Base-by-base conservation (phyloP, 2,329 filamentous ascomycete genomes). In the Venturia carpophila region DNA sequence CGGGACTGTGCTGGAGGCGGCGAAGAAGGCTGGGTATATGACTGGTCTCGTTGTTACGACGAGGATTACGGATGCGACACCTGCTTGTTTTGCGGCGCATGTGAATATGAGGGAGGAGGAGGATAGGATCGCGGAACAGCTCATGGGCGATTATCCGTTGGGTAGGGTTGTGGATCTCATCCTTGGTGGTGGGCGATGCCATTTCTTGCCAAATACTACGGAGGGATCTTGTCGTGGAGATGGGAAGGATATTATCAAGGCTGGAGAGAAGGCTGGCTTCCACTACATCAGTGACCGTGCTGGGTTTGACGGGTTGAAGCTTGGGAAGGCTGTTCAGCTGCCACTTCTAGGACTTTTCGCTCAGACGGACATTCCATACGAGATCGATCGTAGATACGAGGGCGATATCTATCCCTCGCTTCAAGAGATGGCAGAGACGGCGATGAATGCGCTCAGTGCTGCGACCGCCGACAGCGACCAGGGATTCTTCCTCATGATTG, bases 401-500 rank as follows among this genome's bases (percentile, higher is more conserved):
- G 83, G 88, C 65, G 86, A 94, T 64, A 75, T 87, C 39, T 97
- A 96, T 73, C 94, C 94, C 3, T 93, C 91, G 19, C 80, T 99
- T 49, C 89, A 90, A 73, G 92, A 97, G 76, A 97, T 97, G 92
- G 86, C 93, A 10, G 82, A 83, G 69, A 91, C 90, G 19, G 93
- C 94, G 0, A 80, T 99, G 67, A 85, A 83, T 17, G 87, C 90
- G 1, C 83, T 99, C 30, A 88, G 89, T 68, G 86, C 87, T 66
- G 94, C 92, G 0, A 97, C 94, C 0, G 82, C 84, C 72, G 82
- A 92, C 72, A 91, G 85, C 68, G 91, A 97, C 52, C 87, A 95
- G 76, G 94, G 94, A 5, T 99, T 97, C 81, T 99, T 99, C 78
- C 81, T 99, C 70, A 96, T 99, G 93, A 95, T 99, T 67, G 94